Conservation (phyloP, 192 early-diverging fungal genomes). For the Phlyctochytrium arcticum region DNA sequence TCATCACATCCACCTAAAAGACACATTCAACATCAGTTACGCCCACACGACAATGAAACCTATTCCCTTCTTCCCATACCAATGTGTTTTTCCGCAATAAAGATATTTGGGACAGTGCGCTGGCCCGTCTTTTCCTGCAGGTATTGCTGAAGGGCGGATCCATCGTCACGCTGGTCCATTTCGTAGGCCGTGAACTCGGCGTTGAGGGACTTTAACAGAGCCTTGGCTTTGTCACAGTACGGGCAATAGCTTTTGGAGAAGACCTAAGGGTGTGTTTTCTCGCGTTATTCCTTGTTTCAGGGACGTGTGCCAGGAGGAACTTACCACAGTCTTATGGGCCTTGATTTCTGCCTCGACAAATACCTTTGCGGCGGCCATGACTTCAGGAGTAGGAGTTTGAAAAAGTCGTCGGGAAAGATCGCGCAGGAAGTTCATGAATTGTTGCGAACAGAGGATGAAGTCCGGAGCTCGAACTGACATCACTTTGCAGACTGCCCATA, state of each 20-base stretch:
- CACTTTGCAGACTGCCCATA: too few species aligned
- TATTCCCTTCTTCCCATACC: conserved; percentile 16
- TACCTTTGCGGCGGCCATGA: conserved; percentile 23
- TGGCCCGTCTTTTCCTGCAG: conserved; percentile 36
- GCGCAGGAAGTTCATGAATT: background rate
- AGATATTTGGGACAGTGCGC: conserved; percentile 50
- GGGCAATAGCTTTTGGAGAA: conserved; percentile 66
- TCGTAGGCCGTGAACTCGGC: conserved; percentile 31
- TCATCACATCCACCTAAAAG: conserved; percentile 39
- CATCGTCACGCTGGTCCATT: conserved; percentile 34
- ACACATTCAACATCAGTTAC: background rate
- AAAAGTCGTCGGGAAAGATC: background rate
- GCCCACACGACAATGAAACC: background rate
- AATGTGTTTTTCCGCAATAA: conserved; percentile 35
- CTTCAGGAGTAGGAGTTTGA: background rate
- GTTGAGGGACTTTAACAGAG: conserved; percentile 31
- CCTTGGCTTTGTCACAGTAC: conserved; percentile 51
- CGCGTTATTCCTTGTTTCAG: too few species aligned
- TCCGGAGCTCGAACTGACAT: too few species aligned
- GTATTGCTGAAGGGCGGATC: conserved; percentile 35
- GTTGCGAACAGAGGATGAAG: too few species aligned
- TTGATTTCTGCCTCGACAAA: conserved; percentile 25
- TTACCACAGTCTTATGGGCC: conserved; percentile 32
- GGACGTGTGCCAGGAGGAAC: too few species aligned
- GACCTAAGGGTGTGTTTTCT: background rate